Percentiles rank a stretch among this genome's conserved stretches.
These are phyloP conservation scores for Aphanomyces astaci DNA, from an alignment of 352 stramenopile species.

Conservation along the genomic window DNA sequence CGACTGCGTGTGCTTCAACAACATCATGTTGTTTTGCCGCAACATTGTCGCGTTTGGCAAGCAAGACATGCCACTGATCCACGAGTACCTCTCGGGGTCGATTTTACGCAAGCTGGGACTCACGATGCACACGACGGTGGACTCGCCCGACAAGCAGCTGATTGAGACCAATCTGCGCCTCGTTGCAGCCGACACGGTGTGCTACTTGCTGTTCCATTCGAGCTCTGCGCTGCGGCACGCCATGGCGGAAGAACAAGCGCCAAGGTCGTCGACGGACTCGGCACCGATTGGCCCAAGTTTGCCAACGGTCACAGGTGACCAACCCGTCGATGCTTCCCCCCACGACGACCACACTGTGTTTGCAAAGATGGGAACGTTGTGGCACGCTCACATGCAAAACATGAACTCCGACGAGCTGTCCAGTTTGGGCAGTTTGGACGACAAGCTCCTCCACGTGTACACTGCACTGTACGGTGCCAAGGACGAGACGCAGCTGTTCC, in stretches of 20 bases:
- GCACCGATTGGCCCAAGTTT: too few relatives aligned
- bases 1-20: slow-evolving; percentile 15
- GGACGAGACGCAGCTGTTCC: slow-evolving; percentile 1
- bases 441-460: slow-evolving; percentile 5
- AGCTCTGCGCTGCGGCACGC: not conserved
- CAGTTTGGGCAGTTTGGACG: not conserved
- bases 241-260: not conserved
- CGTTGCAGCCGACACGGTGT: slow-evolving; percentile 3
- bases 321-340: not conserved
- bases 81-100: not conserved
- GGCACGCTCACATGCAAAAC: slow-evolving; percentile 8
- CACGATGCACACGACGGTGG: not conserved
- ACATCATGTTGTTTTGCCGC: slow-evolving; percentile 17
- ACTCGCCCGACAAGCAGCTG: not conserved
- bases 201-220: not conserved
- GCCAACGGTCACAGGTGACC: too few relatives aligned
- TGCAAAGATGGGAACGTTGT: not conserved
- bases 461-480: slow-evolving; percentile 2
- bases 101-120: not conserved
- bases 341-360: not conserved
- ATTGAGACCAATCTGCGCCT: not conserved
- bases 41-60: slow-evolving; percentile 16
- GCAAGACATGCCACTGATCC: not conserved
- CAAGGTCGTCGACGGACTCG: too few relatives aligned
- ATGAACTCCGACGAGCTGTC: slow-evolving; percentile 15